phyloP scores from a whole-genome alignment of 2,329 filamentous ascomycete species.

The Fusarium luffae region DNA sequence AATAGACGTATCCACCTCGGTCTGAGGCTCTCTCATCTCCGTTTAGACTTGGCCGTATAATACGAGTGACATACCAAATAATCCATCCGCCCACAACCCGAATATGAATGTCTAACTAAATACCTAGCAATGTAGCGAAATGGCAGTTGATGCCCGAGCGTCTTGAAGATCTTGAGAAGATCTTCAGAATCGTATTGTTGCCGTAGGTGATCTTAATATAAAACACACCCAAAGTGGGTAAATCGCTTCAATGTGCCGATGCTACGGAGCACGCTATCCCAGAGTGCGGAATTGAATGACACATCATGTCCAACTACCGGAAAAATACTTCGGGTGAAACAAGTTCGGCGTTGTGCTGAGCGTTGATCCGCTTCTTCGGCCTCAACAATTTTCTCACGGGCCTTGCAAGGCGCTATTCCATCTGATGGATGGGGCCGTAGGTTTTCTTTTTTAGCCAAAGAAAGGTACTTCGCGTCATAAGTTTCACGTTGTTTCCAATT shows the following conservation, averaged over 20 bases:
- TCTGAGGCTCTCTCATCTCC: background rate
- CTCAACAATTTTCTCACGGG: constrained; percentile 38
- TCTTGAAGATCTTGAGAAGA: background rate
- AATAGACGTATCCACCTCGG: constrained; percentile 6
- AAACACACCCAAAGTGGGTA: background rate
- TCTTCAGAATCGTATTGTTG: background rate
- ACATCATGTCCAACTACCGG: constrained; percentile 36
- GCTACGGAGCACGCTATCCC: background rate
- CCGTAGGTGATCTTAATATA: background rate
- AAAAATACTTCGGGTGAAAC: constrained; percentile 45
- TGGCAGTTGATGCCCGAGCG: background rate
- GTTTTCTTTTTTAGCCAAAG: background rate
- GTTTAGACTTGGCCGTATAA: background rate
- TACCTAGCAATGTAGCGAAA: background rate
- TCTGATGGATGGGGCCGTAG: background rate
- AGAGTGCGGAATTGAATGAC: background rate
- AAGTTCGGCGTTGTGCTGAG: constrained; percentile 34
- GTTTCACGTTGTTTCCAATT: constrained; percentile 21
- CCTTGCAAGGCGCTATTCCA: background rate
- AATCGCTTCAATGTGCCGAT: background rate
- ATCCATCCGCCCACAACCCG: background rate
- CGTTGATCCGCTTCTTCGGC: constrained; percentile 30
- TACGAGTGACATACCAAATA: background rate
- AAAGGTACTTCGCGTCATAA: background rate
- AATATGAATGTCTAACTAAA: background rate